phyloP scores from a whole-genome alignment of 164 flowering plant genomes.

The Pachysandra terminalis region DNA sequence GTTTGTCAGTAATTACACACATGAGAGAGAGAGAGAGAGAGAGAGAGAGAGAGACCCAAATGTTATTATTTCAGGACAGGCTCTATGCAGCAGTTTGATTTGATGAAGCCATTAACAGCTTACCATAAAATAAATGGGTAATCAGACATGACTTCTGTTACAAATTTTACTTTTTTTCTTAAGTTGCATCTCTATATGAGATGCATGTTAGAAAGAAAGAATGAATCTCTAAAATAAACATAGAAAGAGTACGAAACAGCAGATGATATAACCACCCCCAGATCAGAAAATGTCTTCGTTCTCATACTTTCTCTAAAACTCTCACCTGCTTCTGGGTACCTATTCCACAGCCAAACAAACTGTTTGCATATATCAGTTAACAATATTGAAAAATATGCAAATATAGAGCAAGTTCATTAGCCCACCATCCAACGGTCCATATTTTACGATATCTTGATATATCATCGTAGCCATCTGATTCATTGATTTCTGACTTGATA shows the following conservation, averaged over 20 bases:
- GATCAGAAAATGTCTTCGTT: slow-evolving; percentile 7
- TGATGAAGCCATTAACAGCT: slow-evolving; percentile 15
- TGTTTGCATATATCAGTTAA: slow-evolving; percentile 43
- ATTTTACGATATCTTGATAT: too few relatives aligned
- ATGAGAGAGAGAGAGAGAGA: slow-evolving; percentile 6
- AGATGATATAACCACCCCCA: not conserved
- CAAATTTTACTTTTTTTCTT: slow-evolving; percentile 3
- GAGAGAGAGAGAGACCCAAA: slow-evolving; percentile 2
- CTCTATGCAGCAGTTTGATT: not conserved
- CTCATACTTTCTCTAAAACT: slow-evolving; percentile 16
- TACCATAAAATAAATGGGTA: slow-evolving; percentile 23
- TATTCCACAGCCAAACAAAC: slow-evolving; percentile 78
- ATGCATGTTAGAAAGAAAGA: slow-evolving; percentile 20
- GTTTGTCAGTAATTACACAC: too few relatives aligned
- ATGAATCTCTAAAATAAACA: slow-evolving; percentile 15
- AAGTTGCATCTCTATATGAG: slow-evolving; percentile 11
- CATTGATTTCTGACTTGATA: too few relatives aligned
- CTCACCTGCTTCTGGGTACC: slow-evolving; percentile 35
- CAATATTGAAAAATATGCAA: not conserved
- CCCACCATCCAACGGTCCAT: too few relatives aligned
- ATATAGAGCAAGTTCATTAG: too few relatives aligned
- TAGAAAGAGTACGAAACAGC: not conserved
- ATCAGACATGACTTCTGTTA: slow-evolving; percentile 17
- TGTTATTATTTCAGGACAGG: not conserved
- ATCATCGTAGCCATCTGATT: too few relatives aligned